phyloP scores from a whole-genome alignment of 2,329 filamentous ascomycete genomes.

The Pleomassaria siparia region DNA sequence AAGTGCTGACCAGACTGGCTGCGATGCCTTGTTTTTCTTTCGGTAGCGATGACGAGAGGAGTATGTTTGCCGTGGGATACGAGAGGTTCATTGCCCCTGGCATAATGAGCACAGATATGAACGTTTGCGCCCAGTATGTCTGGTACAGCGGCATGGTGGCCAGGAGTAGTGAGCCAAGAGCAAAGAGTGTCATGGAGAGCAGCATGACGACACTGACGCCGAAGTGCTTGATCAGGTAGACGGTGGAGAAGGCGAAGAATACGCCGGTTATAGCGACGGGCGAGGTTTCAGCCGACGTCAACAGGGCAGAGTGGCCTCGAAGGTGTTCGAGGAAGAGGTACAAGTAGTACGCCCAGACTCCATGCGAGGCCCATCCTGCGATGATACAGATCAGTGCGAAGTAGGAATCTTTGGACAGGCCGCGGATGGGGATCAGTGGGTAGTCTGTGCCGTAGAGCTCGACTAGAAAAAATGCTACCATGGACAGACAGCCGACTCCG shows the following conservation, averaged over 20 bases:
- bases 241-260: constrained; percentile 27
- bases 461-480: constrained; percentile 56
- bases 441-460: constrained; percentile 48
- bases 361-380: constrained; percentile 39
- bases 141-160: constrained; percentile 42
- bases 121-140: constrained; percentile 45
- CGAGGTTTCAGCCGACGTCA: constrained; percentile 23
- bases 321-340: constrained; percentile 30
- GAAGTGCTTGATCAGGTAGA: constrained; percentile 26
- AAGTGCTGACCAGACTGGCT: constrained; percentile 61
- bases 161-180: constrained; percentile 39
- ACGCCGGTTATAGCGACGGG: constrained; percentile 31
- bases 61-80: constrained; percentile 43
- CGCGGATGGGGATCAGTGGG: constrained; percentile 61
- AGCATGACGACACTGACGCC: constrained; percentile 28
- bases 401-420: constrained; percentile 49
- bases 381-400: constrained; percentile 60
- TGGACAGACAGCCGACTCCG: constrained; percentile 56
- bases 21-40: constrained; percentile 55
- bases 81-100: constrained; percentile 42
- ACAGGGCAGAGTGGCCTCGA: constrained; percentile 24
- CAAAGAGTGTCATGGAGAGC: constrained; percentile 30
- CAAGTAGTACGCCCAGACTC: constrained; percentile 35
- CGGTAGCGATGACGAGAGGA: constrained; percentile 37
- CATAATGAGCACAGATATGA: constrained; percentile 31